Percentiles rank a stretch among this genome's conserved stretches.
phyloP scores from a whole-genome alignment of 768 basidiomycete species.

The Podaxis sp. region DNA sequence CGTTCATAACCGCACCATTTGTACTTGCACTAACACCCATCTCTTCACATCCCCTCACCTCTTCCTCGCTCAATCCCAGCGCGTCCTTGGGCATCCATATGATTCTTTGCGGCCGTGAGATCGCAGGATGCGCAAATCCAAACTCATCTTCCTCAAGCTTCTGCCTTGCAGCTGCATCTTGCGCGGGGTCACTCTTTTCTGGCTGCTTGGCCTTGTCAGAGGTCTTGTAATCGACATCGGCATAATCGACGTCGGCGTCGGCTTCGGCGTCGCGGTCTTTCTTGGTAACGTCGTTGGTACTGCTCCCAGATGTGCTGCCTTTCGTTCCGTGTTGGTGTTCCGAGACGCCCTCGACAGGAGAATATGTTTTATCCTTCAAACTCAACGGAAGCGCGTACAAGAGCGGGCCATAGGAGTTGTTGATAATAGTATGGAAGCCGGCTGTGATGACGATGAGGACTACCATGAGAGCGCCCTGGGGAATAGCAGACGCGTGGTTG shows the following conservation, averaged over 20 bases:
- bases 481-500: slow-evolving; percentile 52
- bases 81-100: slow-evolving; percentile 86
- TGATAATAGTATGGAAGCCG: slow-evolving; percentile 72
- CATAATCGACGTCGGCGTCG: slow-evolving; percentile 3
- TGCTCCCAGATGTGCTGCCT: background rate
- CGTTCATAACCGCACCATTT: slow-evolving; percentile 30
- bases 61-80: slow-evolving; percentile 58
- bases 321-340: background rate
- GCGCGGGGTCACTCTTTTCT: background rate
- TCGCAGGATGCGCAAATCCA: slow-evolving; percentile 89
- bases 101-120: slow-evolving; percentile 66
- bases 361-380: slow-evolving; percentile 69
- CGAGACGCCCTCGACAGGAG: slow-evolving; percentile 15
- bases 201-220: slow-evolving; percentile 15
- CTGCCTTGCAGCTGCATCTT: slow-evolving; percentile 9
- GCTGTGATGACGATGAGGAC: slow-evolving; percentile 80
- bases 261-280: slow-evolving; percentile 1
- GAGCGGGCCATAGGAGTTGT: slow-evolving; percentile 80
- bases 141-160: slow-evolving; percentile 42
- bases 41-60: slow-evolving; percentile 60
- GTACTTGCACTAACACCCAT: slow-evolving; percentile 50
- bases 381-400: slow-evolving; percentile 71
- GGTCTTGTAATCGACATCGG: background rate
- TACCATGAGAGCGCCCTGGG: slow-evolving; percentile 83
- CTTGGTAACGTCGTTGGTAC: background rate